Evolutionary conservation across 352 stramenopile genomes (phyloP).

Genomic region (Phytophthora quininea): DNA sequence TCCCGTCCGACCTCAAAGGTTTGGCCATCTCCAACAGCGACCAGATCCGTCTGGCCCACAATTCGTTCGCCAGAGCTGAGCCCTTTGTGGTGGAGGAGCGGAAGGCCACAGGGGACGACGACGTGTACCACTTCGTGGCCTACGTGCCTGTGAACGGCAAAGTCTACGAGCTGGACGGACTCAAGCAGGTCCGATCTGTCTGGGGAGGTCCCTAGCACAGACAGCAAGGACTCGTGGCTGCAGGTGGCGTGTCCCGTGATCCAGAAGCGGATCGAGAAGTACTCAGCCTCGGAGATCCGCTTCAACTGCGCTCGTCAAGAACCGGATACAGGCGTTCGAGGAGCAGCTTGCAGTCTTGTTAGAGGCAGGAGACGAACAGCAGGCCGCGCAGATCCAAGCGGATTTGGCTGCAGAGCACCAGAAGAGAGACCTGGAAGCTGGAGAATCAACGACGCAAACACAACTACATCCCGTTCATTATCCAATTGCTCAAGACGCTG

Average conservation of each 20-base stretch:
- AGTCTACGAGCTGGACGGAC: conserved; percentile 96
- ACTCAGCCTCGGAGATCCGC: conserved; percentile 92
- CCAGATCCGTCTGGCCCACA: conserved; percentile 84
- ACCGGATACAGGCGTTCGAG: conserved; percentile 67
- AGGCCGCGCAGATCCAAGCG: conserved; percentile 53
- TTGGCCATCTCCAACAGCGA: conserved; percentile 89
- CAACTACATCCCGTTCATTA: conserved; percentile 97
- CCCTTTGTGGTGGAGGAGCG: conserved; percentile 82
- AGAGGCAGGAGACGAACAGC: conserved; percentile 39
- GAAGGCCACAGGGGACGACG: conserved; percentile 85
- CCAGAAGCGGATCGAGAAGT: conserved; percentile 93
- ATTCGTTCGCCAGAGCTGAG: conserved; percentile 81
- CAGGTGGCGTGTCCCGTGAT: conserved; percentile 91
- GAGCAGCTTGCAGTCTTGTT: conserved; percentile 49
- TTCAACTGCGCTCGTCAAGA: conserved; percentile 95
- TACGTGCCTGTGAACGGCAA: conserved; percentile 91
- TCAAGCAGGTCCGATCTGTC: conserved; percentile 90
- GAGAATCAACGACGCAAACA: conserved; percentile 95
- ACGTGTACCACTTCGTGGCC: conserved; percentile 98
- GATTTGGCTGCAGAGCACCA: conserved; percentile 57
- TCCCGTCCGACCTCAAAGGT: conserved; percentile 82
- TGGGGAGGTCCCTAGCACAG: conserved; percentile 63
- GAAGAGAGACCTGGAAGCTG: conserved; percentile 83
- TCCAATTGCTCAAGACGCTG: conserved; percentile 93
- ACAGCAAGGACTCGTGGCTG: conserved; percentile 79